Evolutionary conservation across 169 alveolate species (phyloP).

Genomic region (Perkinsus chesapeaki): DNA sequence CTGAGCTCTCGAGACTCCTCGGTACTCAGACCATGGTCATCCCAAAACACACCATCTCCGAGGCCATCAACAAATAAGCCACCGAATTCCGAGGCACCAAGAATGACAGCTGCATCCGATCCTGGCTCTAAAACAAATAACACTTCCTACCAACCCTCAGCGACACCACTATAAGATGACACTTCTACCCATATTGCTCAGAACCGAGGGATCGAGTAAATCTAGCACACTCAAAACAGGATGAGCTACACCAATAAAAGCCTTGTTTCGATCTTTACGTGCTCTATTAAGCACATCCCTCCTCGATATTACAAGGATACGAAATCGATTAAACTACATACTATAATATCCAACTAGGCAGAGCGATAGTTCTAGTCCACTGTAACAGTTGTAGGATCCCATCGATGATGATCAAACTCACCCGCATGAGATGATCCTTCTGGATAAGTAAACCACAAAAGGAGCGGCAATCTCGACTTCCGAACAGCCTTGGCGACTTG

Average conservation of each 20-base stretch:
- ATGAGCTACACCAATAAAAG: too few relatives aligned
- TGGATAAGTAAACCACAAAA: background rate
- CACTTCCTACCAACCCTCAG: too few relatives aligned
- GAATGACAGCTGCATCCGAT: background rate
- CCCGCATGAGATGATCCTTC: background rate
- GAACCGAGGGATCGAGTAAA: too few relatives aligned
- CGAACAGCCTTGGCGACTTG: background rate
- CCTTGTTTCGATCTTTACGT: too few relatives aligned
- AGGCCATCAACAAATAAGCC: constrained; percentile 14
- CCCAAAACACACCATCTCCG: constrained; percentile 19
- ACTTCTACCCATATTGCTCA: too few relatives aligned
- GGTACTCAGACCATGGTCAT: background rate
- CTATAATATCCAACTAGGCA: too few relatives aligned
- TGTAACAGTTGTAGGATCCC: background rate
- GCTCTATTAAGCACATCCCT: too few relatives aligned
- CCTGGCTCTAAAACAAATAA: background rate
- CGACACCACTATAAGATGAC: too few relatives aligned
- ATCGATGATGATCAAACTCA: background rate
- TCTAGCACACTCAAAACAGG: too few relatives aligned
- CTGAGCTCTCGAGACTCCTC: background rate
- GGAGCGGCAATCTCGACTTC: background rate
- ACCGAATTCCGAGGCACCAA: constrained; percentile 18
- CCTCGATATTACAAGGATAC: too few relatives aligned
- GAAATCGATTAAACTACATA: too few relatives aligned
- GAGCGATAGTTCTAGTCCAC: too few relatives aligned